phyloP scores from a whole-genome alignment of 2,329 filamentous ascomycete genomes.

The Diaporthe longicolla region DNA sequence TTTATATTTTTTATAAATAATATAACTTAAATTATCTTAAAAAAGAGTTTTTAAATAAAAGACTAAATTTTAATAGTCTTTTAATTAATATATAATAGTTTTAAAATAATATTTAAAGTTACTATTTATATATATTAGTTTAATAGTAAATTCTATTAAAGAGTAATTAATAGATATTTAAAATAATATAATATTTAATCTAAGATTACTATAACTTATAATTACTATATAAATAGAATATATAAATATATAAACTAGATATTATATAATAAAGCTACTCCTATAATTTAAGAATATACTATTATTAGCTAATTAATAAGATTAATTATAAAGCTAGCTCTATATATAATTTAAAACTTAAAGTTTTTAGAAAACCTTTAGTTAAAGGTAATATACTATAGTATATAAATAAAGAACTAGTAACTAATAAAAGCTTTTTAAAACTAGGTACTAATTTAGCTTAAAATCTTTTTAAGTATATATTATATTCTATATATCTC shows the following conservation, averaged over 20 bases:
- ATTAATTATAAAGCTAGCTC: neutral
- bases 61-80: neutral
- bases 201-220: neutral
- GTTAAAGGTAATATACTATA: neutral
- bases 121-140: neutral
- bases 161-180: neutral
- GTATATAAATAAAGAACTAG: neutral
- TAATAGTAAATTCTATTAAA: neutral
- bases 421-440: neutral
- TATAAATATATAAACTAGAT: neutral
- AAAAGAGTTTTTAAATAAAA: neutral
- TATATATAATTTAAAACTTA: neutral
- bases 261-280: neutral
- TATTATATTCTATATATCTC: neutral
- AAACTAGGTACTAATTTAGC: neutral
- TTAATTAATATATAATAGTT: neutral
- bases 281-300: neutral
- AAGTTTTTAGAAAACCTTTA: neutral
- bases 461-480: neutral
- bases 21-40: neutral
- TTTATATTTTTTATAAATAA: conserved; percentile 12
- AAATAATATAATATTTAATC: neutral
- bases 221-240: neutral
- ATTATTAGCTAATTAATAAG: neutral
- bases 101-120: neutral